These are phyloP conservation scores for Naegleria fowleri DNA, from an alignment of 208 protist genomes.

Conservation along the genomic window DNA sequence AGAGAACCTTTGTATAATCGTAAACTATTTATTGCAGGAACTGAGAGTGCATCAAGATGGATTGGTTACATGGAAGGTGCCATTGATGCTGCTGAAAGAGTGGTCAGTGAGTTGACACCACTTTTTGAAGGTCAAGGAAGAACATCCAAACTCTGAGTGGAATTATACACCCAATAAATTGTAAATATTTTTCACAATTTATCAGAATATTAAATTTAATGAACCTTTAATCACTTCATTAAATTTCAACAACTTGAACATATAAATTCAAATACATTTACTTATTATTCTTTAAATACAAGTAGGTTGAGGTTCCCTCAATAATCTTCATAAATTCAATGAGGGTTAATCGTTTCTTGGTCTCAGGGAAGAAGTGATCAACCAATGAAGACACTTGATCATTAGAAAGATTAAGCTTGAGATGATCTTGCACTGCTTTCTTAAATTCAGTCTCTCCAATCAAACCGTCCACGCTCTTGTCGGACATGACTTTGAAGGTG, in stretches of 20 bases:
- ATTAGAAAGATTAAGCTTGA: constrained; percentile 59
- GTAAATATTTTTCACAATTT: too few species aligned
- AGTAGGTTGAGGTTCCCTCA: constrained; percentile 67
- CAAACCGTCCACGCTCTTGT: constrained; percentile 64
- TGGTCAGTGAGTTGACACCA: background rate
- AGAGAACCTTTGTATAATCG: constrained; percentile 10
- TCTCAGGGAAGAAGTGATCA: constrained; percentile 52
- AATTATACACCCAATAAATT: too few species aligned
- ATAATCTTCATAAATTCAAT: constrained; percentile 72
- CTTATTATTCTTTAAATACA: background rate
- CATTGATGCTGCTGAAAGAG: constrained; percentile 12
- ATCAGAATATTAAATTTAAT: too few species aligned
- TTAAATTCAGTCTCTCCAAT: constrained; percentile 65
- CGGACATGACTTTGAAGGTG: constrained; percentile 53
- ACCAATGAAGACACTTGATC: constrained; percentile 64
- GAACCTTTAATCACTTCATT: too few species aligned
- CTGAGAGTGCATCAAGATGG: constrained; percentile 29
- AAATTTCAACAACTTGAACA: too few species aligned
- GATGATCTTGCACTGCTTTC: constrained; percentile 51
- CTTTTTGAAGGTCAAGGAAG: background rate
- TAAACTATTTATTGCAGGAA: background rate
- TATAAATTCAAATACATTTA: background rate
- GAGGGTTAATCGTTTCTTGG: constrained; percentile 57
- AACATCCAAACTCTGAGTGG: background rate
- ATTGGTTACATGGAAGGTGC: constrained; percentile 40